Base-by-base conservation (phyloP, 1,284 basidiomycete species). In the Gomphus bonarii region DNA sequence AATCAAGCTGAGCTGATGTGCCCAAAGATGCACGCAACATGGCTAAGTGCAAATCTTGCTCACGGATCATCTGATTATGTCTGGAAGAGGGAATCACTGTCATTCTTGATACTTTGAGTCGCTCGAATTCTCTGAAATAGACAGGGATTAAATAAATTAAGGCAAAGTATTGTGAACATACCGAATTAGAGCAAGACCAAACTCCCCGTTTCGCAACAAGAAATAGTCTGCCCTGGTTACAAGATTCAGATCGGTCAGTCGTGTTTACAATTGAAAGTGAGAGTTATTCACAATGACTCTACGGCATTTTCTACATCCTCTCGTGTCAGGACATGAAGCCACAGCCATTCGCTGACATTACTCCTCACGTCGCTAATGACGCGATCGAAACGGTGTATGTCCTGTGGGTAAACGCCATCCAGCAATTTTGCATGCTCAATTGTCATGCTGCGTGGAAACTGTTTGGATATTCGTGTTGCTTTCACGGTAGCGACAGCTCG, bases 341-440 rank as follows among this genome's bases (percentile, higher is more conserved):
- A 95, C 2, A 95, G 74, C 92, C 92, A 95, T 72, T 93, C 91
- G 62, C 88, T 85, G 58, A 90, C 77, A 58, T 84, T 80, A 2
- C 77, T 83, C 58, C 86, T 72, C 54, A 92, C 86, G 58, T 84
- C 79, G 25, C 80, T 73, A 31, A 93, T 79, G 58, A 84, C 78
- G 18, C 75, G 71, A 65, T 90, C 88, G 63, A 94, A 88, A n/a
- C 74, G 76, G 61, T 87, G 84, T 56, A 81, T 80, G 61, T 89
- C 83, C 65, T 89, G 80, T 0, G 88, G 83, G 4, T 86, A 73
- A 1, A 85, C 83, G 5, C 71, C 72, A 61, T 85, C 81, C 1
- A 94, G 69, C 44, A 85, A 65, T 46, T 70, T 73, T 14, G 85
- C 81, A 66, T 92, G 82, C 18, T 81, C 77, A 22, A 79, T 68